These are phyloP conservation scores for Peterozyma toletana DNA, from an alignment of 805 yeast species.

Conservation along the genomic window DNA sequence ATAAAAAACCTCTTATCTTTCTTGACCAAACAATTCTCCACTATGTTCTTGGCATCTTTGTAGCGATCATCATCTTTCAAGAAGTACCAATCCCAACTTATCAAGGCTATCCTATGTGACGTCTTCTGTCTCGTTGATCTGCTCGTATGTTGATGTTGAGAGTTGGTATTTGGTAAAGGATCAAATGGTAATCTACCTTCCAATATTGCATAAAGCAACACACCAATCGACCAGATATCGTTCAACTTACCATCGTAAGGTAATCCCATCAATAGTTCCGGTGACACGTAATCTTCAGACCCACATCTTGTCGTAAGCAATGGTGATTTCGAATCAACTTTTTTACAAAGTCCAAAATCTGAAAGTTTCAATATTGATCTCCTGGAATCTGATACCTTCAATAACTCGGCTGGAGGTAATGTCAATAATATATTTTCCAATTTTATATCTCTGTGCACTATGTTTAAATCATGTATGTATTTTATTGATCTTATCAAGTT, in stretches of 20 bases:
- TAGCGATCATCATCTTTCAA: constrained; percentile 28
- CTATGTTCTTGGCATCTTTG: constrained; percentile 38
- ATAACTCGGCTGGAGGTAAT: constrained; percentile 25
- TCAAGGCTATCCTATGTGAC: constrained; percentile 85
- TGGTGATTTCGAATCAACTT: constrained; percentile 52
- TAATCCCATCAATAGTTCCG: constrained; percentile 85
- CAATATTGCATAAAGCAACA: constrained; percentile 72
- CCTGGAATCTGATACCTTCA: constrained; percentile 11
- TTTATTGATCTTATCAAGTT: constrained; percentile 66
- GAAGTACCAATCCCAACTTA: constrained; percentile 83
- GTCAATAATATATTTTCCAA: constrained; percentile 69
- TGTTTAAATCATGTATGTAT: constrained; percentile 58
- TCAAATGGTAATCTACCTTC: constrained; percentile 93
- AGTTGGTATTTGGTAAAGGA: constrained; percentile 49
- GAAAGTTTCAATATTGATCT: constrained; percentile 52
- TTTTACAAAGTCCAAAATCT: constrained; percentile 85
- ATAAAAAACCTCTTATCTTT: constrained; percentile 36
- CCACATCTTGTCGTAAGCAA: constrained; percentile 86
- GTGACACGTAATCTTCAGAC: constrained; percentile 93
- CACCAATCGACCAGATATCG: constrained; percentile 95
- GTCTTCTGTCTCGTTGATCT: constrained; percentile 46
- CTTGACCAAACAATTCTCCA: constrained; percentile 40
- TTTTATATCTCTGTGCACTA: constrained; percentile 90
- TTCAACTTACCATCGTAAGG: constrained; percentile 88
- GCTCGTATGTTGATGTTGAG: constrained; percentile 29